Evolutionary conservation across 345 rosid genomes (phyloP).

Genomic region (Physaria fendleri): DNA sequence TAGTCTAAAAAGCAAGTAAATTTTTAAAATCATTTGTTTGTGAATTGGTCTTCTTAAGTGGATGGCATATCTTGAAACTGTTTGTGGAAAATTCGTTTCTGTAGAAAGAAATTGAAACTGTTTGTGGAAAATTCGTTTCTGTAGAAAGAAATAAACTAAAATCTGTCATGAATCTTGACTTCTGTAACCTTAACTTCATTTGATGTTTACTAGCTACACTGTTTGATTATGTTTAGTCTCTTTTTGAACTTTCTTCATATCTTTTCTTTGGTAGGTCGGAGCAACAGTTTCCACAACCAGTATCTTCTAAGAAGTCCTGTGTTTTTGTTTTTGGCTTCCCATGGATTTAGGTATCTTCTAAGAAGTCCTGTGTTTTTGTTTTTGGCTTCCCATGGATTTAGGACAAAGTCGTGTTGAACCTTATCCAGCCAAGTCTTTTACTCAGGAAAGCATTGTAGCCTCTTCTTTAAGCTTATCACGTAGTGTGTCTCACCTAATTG

Average conservation of each 20-base stretch:
- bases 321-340: conserved; percentile 15
- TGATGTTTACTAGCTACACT: conserved; percentile 1
- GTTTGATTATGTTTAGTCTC: background rate
- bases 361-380: background rate
- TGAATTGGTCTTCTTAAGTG: no score
- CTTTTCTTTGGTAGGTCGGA: background rate
- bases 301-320: background rate
- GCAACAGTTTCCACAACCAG: background rate
- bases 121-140: background rate
- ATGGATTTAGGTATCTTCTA: conserved; percentile 39
- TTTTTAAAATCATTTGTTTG: conserved; percentile 6
- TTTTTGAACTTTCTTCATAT: background rate
- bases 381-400: conserved; percentile 44
- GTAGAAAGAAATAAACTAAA: background rate
- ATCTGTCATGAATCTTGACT: no score
- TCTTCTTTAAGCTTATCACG: conserved; percentile 50
- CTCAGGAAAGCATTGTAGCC: conserved; percentile 38
- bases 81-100: background rate
- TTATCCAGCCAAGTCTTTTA: conserved; percentile 29
- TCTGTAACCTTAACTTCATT: background rate
- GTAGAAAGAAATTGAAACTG: background rate
- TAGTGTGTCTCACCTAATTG: conserved; percentile 19
- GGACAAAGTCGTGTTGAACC: conserved; percentile 12
- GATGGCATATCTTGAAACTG: conserved; percentile 15
- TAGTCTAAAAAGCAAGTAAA: background rate